Evolutionary conservation across 495 filamentous ascomycete species (phyloP).

Genomic region (Penicillium goetzii): DNA sequence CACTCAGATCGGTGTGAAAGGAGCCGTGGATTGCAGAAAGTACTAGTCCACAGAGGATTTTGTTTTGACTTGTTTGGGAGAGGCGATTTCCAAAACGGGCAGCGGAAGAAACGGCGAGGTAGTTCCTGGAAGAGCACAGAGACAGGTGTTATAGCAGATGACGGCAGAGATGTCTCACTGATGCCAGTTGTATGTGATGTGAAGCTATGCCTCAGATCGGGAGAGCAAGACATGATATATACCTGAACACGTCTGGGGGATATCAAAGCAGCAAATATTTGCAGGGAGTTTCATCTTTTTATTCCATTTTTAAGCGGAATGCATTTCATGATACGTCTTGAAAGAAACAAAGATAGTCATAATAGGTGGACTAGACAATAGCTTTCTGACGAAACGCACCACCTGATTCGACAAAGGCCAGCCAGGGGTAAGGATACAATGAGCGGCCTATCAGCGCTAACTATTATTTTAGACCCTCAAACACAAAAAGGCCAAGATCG

Average conservation of each 20-base stretch:
- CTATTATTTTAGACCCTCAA: neutral
- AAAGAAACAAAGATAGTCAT: constrained; percentile 2
- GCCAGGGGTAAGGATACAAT: neutral
- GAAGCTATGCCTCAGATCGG: neutral
- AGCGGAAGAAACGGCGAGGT: neutral
- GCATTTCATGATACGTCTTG: neutral
- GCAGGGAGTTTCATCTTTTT: neutral
- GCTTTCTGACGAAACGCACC: neutral
- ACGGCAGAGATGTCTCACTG: neutral
- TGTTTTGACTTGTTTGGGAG: neutral
- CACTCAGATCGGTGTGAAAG: neutral
- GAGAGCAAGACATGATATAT: constrained; percentile 1
- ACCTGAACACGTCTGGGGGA: neutral
- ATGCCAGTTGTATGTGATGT: neutral
- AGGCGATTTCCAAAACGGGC: neutral
- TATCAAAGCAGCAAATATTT: neutral
- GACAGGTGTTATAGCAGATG: neutral
- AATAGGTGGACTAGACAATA: neutral
- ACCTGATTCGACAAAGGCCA: neutral
- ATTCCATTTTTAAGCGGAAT: neutral
- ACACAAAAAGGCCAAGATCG: neutral
- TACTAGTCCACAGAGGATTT: neutral
- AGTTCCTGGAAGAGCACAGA: too few relatives aligned
- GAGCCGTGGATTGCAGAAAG: neutral
- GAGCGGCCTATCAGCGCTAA: neutral